These are phyloP conservation scores for Phaseolus lunatus DNA, from an alignment of 306 rosid species.

Conservation along the genomic window DNA sequence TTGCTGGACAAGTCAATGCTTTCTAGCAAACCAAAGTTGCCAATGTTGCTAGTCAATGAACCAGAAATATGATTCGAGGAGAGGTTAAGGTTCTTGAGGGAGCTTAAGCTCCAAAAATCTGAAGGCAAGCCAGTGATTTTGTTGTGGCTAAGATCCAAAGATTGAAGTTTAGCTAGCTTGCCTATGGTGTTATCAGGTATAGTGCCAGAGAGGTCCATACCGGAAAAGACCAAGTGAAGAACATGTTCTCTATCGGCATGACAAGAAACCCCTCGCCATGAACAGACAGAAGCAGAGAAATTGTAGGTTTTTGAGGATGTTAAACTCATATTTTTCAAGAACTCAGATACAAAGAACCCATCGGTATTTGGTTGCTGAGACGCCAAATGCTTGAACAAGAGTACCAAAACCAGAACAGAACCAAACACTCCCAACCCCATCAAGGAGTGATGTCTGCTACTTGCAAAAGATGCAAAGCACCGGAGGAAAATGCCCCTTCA, in stretches of 20 bases:
- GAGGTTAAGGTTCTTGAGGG: constrained; percentile 75
- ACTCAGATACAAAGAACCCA: constrained; percentile 73
- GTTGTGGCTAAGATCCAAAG: constrained; percentile 88
- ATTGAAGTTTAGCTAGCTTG: constrained; percentile 75
- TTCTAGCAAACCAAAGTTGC: constrained; percentile 84
- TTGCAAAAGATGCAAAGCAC: constrained; percentile 44
- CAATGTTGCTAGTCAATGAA: constrained; percentile 76
- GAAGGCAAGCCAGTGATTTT: constrained; percentile 75
- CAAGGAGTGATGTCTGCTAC: constrained; percentile 36
- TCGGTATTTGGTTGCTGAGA: constrained; percentile 91
- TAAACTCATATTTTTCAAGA: constrained; percentile 64
- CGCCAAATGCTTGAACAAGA: constrained; percentile 69
- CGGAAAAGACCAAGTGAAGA: constrained; percentile 58
- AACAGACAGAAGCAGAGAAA: constrained; percentile 75
- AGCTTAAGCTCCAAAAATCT: constrained; percentile 91
- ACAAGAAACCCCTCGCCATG: constrained; percentile 82
- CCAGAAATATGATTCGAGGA: constrained; percentile 81
- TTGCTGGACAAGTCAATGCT: constrained; percentile 77
- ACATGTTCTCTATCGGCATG: constrained; percentile 62
- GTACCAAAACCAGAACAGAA: constrained; percentile 65
- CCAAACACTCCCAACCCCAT: constrained; percentile 79
- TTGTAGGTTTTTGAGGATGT: constrained; percentile 58
- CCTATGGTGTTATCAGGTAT: constrained; percentile 86
- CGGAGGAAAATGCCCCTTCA: constrained; percentile 43
- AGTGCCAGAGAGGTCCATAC: constrained; percentile 71